Conservation (phyloP, 2,329 filamentous ascomycete genomes). For the Septoria linicola region DNA sequence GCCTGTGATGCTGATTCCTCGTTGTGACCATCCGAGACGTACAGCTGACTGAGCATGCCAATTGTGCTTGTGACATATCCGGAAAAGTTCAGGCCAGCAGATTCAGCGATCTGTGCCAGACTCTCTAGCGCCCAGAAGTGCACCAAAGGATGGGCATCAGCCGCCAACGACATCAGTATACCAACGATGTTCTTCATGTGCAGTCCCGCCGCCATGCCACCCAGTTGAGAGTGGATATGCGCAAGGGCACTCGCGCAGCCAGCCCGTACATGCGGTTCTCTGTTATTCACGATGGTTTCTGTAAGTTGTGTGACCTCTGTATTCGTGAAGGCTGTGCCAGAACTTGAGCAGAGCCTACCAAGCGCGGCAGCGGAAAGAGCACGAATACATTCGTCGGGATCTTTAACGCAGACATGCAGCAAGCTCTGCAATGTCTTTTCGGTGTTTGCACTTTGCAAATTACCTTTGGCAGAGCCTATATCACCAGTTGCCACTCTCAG, state of each 20-base stretch:
- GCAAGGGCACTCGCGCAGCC: constrained; percentile 93
- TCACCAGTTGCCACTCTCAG: constrained; percentile 84
- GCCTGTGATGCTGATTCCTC: constrained; percentile 74
- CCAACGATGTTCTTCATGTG: constrained; percentile 97
- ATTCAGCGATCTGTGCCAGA: constrained; percentile 80
- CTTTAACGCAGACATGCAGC: constrained; percentile 74
- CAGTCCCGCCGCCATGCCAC: constrained; percentile 94
- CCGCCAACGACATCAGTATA: constrained; percentile 95
- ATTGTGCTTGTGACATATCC: constrained; percentile 85
- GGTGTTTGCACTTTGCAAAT: constrained; percentile 70
- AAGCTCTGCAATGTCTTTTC: constrained; percentile 69
- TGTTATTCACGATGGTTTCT: constrained; percentile 89
- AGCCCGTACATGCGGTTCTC: constrained; percentile 87
- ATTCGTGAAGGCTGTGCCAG: constrained; percentile 86
- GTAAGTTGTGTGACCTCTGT: constrained; percentile 87
- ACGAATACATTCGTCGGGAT: constrained; percentile 82
- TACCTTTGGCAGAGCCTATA: constrained; percentile 68
- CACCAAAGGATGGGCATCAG: constrained; percentile 89
- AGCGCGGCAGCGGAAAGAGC: constrained; percentile 81
- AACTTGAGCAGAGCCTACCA: constrained; percentile 78
- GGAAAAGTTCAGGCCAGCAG: constrained; percentile 88
- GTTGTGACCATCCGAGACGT: constrained; percentile 88
- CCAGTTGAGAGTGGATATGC: constrained; percentile 90
- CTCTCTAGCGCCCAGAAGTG: constrained; percentile 97
- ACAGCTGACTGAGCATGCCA: constrained; percentile 90